A percentile compares a stretch with the other conserved stretches of the same genome.
Evolutionary conservation across 1,284 basidiomycete species (phyloP).

Genomic region (Sanghuangporus baumii): DNA sequence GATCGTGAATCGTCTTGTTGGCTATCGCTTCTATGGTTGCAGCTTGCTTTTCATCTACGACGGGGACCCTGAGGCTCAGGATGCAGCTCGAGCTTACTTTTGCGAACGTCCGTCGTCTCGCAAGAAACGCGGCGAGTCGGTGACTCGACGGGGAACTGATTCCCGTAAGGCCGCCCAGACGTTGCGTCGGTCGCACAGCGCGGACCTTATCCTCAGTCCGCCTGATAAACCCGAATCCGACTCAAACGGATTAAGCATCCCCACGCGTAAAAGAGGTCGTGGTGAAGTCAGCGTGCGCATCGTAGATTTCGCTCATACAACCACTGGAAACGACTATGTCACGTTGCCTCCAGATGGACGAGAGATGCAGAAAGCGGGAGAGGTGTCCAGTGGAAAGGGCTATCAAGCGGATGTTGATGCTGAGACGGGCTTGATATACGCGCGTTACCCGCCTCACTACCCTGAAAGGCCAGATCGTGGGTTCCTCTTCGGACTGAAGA

Average conservation of each 20-base stretch:
- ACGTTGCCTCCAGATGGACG: slow-evolving; percentile 43
- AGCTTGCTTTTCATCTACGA: slow-evolving; percentile 97
- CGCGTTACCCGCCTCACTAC: slow-evolving; percentile 90
- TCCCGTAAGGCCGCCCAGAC: slow-evolving; percentile 34
- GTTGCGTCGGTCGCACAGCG: slow-evolving; percentile 68
- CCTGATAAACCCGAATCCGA: slow-evolving; percentile 42
- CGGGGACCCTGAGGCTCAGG: slow-evolving; percentile 85
- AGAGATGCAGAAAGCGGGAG: slow-evolving; percentile 25
- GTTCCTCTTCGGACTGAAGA: slow-evolving; percentile 89
- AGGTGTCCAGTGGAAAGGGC: slow-evolving; percentile 61
- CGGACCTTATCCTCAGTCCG: slow-evolving; percentile 65
- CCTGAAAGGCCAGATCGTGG: slow-evolving; percentile 88
- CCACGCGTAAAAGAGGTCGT: slow-evolving; percentile 39
- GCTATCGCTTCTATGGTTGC: slow-evolving; percentile 98
- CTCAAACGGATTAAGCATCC: slow-evolving; percentile 25
- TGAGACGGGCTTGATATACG: slow-evolving; percentile 73
- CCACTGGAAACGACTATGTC: slow-evolving; percentile 89
- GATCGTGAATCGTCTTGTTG: slow-evolving; percentile 82
- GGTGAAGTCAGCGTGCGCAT: slow-evolving; percentile 95
- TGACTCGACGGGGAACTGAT: slow-evolving; percentile 46
- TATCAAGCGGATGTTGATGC: slow-evolving; percentile 79
- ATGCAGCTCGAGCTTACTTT: slow-evolving; percentile 54
- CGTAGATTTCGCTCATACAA: slow-evolving; percentile 99
- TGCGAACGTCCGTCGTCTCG: slow-evolving; percentile 65
- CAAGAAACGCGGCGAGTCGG: slow-evolving; percentile 71